Evolutionary conservation across 2,329 filamentous ascomycete species (phyloP), one percentile per base, ranked within the genome.

Genomic region (Penicillium glabrum): DNA sequence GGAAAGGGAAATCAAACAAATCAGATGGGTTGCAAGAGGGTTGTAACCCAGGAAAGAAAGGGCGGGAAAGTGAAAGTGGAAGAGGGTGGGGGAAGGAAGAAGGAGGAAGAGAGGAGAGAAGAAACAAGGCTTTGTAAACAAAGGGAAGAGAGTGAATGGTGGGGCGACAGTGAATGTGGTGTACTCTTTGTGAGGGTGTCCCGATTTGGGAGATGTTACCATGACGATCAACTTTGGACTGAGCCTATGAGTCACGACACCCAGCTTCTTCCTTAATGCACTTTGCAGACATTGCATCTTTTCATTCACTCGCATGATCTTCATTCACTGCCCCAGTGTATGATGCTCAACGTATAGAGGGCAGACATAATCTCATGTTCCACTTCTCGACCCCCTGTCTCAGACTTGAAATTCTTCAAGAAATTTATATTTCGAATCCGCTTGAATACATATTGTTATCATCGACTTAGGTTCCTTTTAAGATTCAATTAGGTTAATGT

Each of bases 31-130:
- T 19, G 19, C 19, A 19, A 19, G 19, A 19, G 19, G 19, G 19
- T 19, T 19, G 19, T 19, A 19, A 19, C 19, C 19, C 19, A 19
- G 19, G 19, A 19, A 19, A 19, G 19, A 19, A 14, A 39, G 33
- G 43, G 31, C 19, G 13, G 43, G 54, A 46, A 41, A 37, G 21
- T 50, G 16, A 31, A 37, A 44, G 44, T 33, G 29, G 45, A 46
- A 50, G 35, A 50, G 48, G 1, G n/a, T 29, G 21, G 37, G 29
- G 29, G 33, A 35, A 24, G 26, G 21, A 35, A 55, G 29, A 46
- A 46, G 45, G 46, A 58, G 33, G 56, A 54, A 62, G 58, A 47
- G 54, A 56, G 60, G 24, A 41, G 35, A 41, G n/a, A 44, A 24
- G n/a, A n/a, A 33, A n/a, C 6, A 41, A 51, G 24, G 21, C 14